Base-by-base conservation (phyloP, 495 filamentous ascomycete genomes). In the Symbiotaphrina buchneri region DNA sequence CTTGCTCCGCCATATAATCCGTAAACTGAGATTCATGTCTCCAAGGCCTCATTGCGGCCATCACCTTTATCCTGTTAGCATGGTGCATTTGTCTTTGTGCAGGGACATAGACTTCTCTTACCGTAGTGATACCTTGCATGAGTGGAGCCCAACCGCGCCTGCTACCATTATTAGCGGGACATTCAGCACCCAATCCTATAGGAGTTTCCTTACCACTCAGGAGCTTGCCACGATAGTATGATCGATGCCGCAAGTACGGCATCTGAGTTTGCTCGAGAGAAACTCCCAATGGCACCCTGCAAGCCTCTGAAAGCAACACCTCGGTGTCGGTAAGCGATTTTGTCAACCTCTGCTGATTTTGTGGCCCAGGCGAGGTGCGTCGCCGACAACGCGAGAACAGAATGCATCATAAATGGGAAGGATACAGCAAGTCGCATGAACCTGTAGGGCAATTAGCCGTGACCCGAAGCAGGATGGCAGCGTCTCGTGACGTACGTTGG, bases 141-240 rank as follows among this genome's bases (percentile, higher is more conserved):
- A 95, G 56, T 34, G 79, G 83, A 32, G 71, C 75, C 85, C 85
- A 94, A 47, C 68, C 74, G 46, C 71, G 71, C 77, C 84, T 94
- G 48, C 39, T 48, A 42, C 38, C 29, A 22, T 27, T 41, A 58
- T 48, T 37, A 35, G 25, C 8, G 10, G 21, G 31, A 27, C 28
- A 10, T 30, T 30, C 3, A 10, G 10, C 14, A n/a, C 3, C 6
- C 10, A 4, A 33, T 3, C 18, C 19, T 15, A 3, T 4, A 33
- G 10, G 31, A 10, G 17, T 10, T 18, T 42, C 60, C 80, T 62
- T 59, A 93, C 87, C 83, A 94, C 54, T 95, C 87, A 39, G 73
- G 82, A 36, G 79, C 77, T 55, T 95, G 87, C 90, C 90, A 97
- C 27, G 85, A 85, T 27, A 97, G 59, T 29, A 95, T 61, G 21